Conservation (phyloP, 371 early-diverging fungal genomes). For the Vairimorpha ceranae region DNA sequence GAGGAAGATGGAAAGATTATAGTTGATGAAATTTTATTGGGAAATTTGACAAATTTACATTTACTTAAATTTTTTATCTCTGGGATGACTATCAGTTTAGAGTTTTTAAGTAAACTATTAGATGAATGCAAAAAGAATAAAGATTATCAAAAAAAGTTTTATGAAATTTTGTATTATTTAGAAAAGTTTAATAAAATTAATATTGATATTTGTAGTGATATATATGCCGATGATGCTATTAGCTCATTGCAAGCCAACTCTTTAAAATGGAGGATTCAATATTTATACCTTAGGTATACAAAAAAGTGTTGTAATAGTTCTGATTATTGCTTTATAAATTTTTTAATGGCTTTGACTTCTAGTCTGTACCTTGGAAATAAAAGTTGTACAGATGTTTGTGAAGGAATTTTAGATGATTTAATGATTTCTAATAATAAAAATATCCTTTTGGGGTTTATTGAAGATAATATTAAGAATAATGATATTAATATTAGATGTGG, state of each 20-base stretch:
- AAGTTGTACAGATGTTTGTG: neutral
- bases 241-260: neutral
- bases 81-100: neutral
- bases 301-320: constrained; percentile 4
- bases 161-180: constrained; percentile 23
- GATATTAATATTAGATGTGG: neutral
- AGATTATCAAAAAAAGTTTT: constrained; percentile 10
- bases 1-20: neutral
- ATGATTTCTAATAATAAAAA: neutral
- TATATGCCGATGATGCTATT: constrained; percentile 6
- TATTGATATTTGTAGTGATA: constrained; percentile 10
- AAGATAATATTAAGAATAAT: neutral
- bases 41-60: neutral
- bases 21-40: neutral
- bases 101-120: constrained; percentile 17
- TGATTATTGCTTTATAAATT: neutral
- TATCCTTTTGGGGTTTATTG: neutral
- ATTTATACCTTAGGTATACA: neutral
- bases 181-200: constrained; percentile 23
- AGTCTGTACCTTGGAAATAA: constrained; percentile 13
- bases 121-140: constrained; percentile 1
- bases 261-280: neutral
- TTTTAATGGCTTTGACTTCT: neutral
- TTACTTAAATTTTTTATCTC: constrained; percentile 14
- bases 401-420: constrained; percentile 4